Conservation (phyloP, 441 rosid species). For the Dalechampia spathulata region DNA sequence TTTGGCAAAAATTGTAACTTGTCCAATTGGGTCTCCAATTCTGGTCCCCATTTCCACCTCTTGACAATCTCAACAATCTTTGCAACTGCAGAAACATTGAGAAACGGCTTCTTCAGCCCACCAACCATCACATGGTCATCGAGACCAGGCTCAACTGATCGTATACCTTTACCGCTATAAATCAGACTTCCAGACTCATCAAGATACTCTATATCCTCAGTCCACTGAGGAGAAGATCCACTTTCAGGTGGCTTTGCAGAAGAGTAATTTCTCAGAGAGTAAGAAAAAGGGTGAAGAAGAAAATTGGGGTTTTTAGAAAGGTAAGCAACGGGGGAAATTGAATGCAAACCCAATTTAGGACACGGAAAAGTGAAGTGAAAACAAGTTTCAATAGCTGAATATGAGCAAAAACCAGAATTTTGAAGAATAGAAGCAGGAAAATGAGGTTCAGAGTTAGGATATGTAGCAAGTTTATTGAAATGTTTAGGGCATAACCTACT, state of each 20-base stretch:
- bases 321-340: slow-evolving; percentile 11
- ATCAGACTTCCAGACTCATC: slow-evolving; percentile 84
- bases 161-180: slow-evolving; percentile 68
- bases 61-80: slow-evolving; percentile 85
- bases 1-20: slow-evolving; percentile 76
- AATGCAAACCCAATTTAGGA: slow-evolving; percentile 23
- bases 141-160: slow-evolving; percentile 77
- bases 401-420: slow-evolving; percentile 12
- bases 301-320: slow-evolving; percentile 15
- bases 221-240: slow-evolving; percentile 53
- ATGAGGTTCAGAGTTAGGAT: slow-evolving; percentile 19
- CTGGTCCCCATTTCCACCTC: slow-evolving; percentile 99
- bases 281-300: background rate
- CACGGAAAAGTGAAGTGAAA: slow-evolving; percentile 13
- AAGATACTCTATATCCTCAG: slow-evolving; percentile 77
- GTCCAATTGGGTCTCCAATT: slow-evolving; percentile 76
- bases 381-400: slow-evolving; percentile 2
- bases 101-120: slow-evolving; percentile 63
- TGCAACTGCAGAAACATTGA: slow-evolving; percentile 72
- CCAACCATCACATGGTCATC: slow-evolving; percentile 91
- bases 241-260: slow-evolving; percentile 25
- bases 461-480: slow-evolving; percentile 18
- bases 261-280: slow-evolving; percentile 40
- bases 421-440: slow-evolving; percentile 11
- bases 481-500: slow-evolving; percentile 12